Percentiles rank a stretch among this genome's conserved stretches.
Evolutionary conservation across 306 rosid genomes (phyloP).

Genomic region (Quercus agrifolia): DNA sequence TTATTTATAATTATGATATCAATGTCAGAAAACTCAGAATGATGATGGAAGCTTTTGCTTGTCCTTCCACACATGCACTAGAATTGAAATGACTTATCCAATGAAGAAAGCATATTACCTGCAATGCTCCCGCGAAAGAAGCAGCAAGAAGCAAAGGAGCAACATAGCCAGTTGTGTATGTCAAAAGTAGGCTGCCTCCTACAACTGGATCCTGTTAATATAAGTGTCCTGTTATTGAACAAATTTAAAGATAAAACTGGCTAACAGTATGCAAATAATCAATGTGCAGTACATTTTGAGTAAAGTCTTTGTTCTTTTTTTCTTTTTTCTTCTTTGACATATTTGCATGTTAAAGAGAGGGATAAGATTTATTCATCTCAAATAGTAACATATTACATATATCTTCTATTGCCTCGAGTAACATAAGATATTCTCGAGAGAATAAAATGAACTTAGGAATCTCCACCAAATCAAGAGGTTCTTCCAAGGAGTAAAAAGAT

Average conservation of each 20-base stretch:
- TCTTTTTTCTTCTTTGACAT: neutral
- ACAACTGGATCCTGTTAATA: constrained; percentile 70
- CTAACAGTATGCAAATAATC: neutral
- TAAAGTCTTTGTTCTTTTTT: neutral
- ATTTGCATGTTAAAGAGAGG: neutral
- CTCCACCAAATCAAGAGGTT: neutral
- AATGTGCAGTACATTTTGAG: neutral
- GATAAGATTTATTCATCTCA: neutral
- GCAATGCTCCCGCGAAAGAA: constrained; percentile 90
- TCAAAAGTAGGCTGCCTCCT: constrained; percentile 86
- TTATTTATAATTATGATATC: neutral
- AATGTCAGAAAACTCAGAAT: neutral
- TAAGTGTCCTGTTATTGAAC: constrained; percentile 8
- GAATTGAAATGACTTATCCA: neutral
- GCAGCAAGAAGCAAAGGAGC: constrained; percentile 93
- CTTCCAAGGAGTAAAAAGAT: neutral
- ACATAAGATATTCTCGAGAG: neutral
- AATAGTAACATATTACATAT: neutral
- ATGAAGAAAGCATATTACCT: constrained; percentile 39
- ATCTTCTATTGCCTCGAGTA: neutral
- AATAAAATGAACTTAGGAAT: neutral
- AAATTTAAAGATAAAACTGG: neutral
- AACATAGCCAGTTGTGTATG: constrained; percentile 92
- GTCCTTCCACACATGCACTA: neutral
- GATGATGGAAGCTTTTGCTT: neutral